Evolutionary conservation across 2,329 filamentous ascomycete species (phyloP), one percentile per base, ranked within the genome.

Genomic region (Mariannaea elegans): DNA sequence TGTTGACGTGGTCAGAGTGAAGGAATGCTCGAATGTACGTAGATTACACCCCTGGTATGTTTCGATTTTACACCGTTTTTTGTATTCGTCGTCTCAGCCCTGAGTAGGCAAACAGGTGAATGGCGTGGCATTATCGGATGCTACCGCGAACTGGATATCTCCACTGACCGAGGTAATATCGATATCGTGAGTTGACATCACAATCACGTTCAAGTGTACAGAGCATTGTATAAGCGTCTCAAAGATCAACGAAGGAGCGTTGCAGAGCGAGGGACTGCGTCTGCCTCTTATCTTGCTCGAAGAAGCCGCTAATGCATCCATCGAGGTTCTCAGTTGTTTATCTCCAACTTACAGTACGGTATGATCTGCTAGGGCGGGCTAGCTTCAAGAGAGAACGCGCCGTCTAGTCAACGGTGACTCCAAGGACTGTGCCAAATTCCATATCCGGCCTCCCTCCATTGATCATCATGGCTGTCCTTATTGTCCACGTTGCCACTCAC

Each of bases 271-370:
- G 14, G 47, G 32, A 38, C 19, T 21, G 18, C 39, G 27, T 36
- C 27, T 23, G 27, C 34, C 10, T 46, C 50, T 59, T 59, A 59
- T 59, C 56, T 54, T 31, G 44, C 38, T 50, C 50, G 27, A 31
- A 16, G 18, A 18, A 21, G 50, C 56, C 50, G 31, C 56, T 54
- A 55, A 39, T 46, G 32, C 54, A 46, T 59, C 45, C 29, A 50
- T 38, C 36, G 49, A 45, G 31, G 21, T 18, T 6, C 36, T n/a
- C n/a, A n/a, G n/a, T n/a, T n/a, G n/a, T n/a, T n/a, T n/a, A n/a
- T n/a, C n/a, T n/a, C n/a, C n/a, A n/a, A n/a, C n/a, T n/a, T n/a
- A n/a, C n/a, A n/a, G n/a, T n/a, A n/a, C n/a, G n/a, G n/a, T n/a
- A n/a, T n/a, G n/a, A n/a, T n/a, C n/a, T n/a, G n/a, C n/a, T n/a